Conservation (phyloP, 768 basidiomycete genomes). For the Boletus fagicola region DNA sequence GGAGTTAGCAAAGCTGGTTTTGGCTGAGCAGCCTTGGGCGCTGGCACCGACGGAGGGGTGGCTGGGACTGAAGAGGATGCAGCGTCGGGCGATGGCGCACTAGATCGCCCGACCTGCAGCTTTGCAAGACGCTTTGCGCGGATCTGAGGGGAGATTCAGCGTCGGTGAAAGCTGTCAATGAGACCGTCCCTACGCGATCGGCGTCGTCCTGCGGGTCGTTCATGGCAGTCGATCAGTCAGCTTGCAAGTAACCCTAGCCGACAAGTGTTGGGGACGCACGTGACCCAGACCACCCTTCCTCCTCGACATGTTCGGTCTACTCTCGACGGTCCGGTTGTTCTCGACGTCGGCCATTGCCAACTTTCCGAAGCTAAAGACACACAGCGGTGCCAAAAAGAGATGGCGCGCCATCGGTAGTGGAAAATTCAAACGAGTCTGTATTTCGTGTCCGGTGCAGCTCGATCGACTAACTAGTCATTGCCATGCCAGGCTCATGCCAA, state of each 20-base stretch:
- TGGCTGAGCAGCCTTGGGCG: conserved; percentile 37
- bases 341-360: conserved; percentile 54
- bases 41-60: conserved; percentile 29
- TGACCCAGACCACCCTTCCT: conserved; percentile 5
- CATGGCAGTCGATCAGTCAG: conserved; percentile 30
- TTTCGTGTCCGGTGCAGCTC: not conserved
- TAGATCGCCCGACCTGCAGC: conserved; percentile 52
- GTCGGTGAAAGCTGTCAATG: not conserved
- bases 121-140: conserved; percentile 89
- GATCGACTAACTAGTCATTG: conserved; percentile 1
- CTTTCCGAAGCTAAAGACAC: conserved; percentile 78
- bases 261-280: conserved; percentile 5
- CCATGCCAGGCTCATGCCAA: conserved; percentile 59
- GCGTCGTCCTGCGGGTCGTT: conserved; percentile 70
- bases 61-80: conserved; percentile 9
- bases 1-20: conserved; percentile 27
- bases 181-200: conserved; percentile 55
- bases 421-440: conserved; percentile 71
- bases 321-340: conserved; percentile 44
- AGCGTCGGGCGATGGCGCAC: conserved; percentile 33
- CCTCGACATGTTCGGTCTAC: conserved; percentile 31
- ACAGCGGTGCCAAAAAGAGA: conserved; percentile 78
- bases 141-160: conserved; percentile 51
- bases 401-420: conserved; percentile 71
- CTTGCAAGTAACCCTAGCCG: too few species aligned